These are phyloP conservation scores for Purpureocillium takamizusanense DNA, from an alignment of 2,329 filamentous ascomycete genomes.

Conservation along the genomic window DNA sequence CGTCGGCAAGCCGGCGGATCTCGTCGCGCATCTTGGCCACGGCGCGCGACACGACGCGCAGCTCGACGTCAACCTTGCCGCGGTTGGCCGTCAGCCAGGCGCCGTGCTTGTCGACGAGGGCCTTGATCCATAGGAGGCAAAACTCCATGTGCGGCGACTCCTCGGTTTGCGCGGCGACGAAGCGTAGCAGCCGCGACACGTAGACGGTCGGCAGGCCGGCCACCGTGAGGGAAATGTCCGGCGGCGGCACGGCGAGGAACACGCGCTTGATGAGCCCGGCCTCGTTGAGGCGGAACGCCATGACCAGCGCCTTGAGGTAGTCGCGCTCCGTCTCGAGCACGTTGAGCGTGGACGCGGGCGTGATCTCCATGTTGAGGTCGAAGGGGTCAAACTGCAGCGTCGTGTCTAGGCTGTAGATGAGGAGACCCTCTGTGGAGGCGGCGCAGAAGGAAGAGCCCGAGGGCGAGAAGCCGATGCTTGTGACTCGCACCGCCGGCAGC, in stretches of 20 bases:
- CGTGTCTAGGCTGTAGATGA: slow-evolving; percentile 87
- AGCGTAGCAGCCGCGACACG: slow-evolving; percentile 73
- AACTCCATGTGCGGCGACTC: slow-evolving; percentile 91
- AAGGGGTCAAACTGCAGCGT: slow-evolving; percentile 87
- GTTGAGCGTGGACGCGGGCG: slow-evolving; percentile 71
- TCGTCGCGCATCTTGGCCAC: slow-evolving; percentile 74
- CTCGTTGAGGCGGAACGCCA: slow-evolving; percentile 95
- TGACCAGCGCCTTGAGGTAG: slow-evolving; percentile 86
- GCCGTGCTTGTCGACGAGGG: slow-evolving; percentile 72
- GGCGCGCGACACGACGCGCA: slow-evolving; percentile 74
- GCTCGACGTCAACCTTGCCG: slow-evolving; percentile 71
- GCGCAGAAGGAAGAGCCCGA: slow-evolving; percentile 88
- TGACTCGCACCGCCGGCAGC: slow-evolving; percentile 75
- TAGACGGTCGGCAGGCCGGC: slow-evolving; percentile 76
- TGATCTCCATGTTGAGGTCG: slow-evolving; percentile 90
- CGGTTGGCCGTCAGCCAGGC: slow-evolving; percentile 75
- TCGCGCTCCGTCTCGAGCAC: slow-evolving; percentile 61
- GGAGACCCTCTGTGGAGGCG: slow-evolving; percentile 84
- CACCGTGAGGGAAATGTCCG: slow-evolving; percentile 69
- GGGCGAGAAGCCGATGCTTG: slow-evolving; percentile 77
- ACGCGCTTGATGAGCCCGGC: slow-evolving; percentile 71
- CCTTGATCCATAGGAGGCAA: slow-evolving; percentile 86
- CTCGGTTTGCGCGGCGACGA: slow-evolving; percentile 81
- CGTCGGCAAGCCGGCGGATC: slow-evolving; percentile 72
- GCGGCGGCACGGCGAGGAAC: slow-evolving; percentile 72